Evolutionary conservation across 2,329 filamentous ascomycete species (phyloP).

Genomic region (Penicillium sp.): DNA sequence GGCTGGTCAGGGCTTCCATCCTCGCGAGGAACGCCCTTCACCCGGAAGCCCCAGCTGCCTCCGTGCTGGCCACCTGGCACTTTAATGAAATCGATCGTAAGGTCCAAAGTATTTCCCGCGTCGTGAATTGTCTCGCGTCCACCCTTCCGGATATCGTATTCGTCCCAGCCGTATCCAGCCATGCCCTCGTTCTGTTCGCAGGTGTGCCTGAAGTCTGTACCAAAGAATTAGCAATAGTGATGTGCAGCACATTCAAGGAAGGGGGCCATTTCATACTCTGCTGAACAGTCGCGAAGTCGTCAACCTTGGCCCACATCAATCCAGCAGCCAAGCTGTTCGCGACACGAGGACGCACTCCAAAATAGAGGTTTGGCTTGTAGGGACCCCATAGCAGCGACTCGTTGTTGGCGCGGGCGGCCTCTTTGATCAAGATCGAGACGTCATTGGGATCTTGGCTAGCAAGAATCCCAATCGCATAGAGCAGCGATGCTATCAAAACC

Average conservation of each 20-base stretch:
- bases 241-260: not conserved
- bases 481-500: conserved; percentile 30
- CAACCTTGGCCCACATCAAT: conserved; percentile 85
- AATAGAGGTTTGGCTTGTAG: conserved; percentile 92
- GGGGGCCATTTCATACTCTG: conserved; percentile 59
- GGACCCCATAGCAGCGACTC: conserved; percentile 93
- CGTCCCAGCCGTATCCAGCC: conserved; percentile 95
- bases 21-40: conserved; percentile 76
- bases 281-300: conserved; percentile 75
- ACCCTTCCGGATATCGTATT: conserved; percentile 86
- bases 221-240: conserved; percentile 22
- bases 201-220: conserved; percentile 80
- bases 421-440: conserved; percentile 40
- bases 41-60: conserved; percentile 87
- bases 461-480: conserved; percentile 32
- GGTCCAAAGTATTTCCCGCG: conserved; percentile 80
- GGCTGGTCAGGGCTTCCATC: conserved; percentile 68
- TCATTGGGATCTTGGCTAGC: conserved; percentile 34
- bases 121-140: conserved; percentile 91
- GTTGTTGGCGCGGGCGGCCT: conserved; percentile 60
- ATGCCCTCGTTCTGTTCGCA: conserved; percentile 96
- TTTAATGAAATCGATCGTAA: conserved; percentile 93
- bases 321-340: conserved; percentile 80
- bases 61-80: conserved; percentile 81
- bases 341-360: conserved; percentile 80